phyloP scores from a whole-genome alignment of 139 green algal genomes.

The Gonium pectorale region DNA sequence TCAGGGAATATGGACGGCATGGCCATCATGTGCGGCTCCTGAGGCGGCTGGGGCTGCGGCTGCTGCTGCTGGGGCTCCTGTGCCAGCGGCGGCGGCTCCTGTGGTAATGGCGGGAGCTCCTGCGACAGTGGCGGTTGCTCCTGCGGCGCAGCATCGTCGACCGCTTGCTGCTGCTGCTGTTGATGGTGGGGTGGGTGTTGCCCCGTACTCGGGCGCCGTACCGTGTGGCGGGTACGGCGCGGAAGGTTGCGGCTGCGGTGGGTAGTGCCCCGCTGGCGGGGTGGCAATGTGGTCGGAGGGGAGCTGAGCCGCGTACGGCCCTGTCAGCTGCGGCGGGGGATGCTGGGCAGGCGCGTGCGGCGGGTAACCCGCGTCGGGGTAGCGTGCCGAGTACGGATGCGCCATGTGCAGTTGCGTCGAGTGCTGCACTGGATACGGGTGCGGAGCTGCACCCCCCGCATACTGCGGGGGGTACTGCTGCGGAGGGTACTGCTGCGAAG shows the following conservation, averaged over 20 bases:
- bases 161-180: background rate
- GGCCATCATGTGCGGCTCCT: too few species aligned
- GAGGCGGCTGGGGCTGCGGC: too few species aligned
- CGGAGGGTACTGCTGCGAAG: background rate
- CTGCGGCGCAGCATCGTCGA: background rate
- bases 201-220: background rate
- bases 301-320: too few species aligned
- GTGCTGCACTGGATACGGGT: too few species aligned
- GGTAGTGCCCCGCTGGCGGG: background rate
- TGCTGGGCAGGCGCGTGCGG: too few species aligned
- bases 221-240: background rate
- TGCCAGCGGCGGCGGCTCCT: background rate
- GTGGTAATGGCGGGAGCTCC: background rate
- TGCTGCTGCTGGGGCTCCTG: background rate
- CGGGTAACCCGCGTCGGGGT: too few species aligned
- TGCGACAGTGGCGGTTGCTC: background rate
- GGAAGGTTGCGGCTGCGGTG: background rate
- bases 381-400: too few species aligned
- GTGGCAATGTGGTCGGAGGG: background rate
- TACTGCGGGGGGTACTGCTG: background rate
- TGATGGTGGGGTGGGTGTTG: background rate
- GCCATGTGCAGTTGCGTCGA: too few species aligned
- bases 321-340: too few species aligned
- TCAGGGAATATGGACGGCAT: too few species aligned
- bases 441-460: too few species aligned